phyloP scores from a whole-genome alignment of 176 grass and related monocot genomes.

The Bromus sterilis region DNA sequence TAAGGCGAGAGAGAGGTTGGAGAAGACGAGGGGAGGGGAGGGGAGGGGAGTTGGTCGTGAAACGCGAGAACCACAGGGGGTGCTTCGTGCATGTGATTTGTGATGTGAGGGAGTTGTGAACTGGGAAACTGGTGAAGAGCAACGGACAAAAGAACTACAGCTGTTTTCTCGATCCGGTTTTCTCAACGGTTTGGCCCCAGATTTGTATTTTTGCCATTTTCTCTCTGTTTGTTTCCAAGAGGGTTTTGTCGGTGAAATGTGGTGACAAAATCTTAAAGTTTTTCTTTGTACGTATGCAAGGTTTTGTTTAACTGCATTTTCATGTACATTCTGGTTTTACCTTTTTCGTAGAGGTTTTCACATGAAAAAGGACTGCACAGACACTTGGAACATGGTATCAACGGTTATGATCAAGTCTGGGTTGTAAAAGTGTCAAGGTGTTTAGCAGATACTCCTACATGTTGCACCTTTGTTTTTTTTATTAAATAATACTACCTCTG shows the following conservation, averaged over 20 bases:
- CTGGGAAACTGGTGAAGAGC: neutral
- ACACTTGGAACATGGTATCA: neutral
- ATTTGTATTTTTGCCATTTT: too few species aligned
- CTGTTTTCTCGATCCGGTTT: neutral
- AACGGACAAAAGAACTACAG: slow-evolving; percentile 1
- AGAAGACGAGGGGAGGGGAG: neutral
- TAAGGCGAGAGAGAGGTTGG: slow-evolving; percentile 24
- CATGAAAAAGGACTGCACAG: neutral
- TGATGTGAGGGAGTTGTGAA: neutral
- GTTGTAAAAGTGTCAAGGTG: neutral
- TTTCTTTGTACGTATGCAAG: neutral
- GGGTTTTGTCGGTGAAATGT: neutral
- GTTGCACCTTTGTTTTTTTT: neutral
- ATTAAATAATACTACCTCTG: too few species aligned
- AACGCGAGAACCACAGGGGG: neutral
- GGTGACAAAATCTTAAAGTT: slow-evolving; percentile 20
- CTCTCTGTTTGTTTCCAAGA: slow-evolving; percentile 1
- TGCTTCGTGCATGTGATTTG: neutral
- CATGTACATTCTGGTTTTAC: neutral
- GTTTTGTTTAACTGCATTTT: neutral
- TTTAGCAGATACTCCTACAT: neutral
- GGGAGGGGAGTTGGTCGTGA: neutral
- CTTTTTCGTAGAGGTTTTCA: neutral
- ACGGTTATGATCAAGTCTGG: neutral
- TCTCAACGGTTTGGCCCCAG: neutral